Evolutionary conservation across 495 filamentous ascomycete genomes (phyloP).

Genomic region (Aspergillus nidulans): DNA sequence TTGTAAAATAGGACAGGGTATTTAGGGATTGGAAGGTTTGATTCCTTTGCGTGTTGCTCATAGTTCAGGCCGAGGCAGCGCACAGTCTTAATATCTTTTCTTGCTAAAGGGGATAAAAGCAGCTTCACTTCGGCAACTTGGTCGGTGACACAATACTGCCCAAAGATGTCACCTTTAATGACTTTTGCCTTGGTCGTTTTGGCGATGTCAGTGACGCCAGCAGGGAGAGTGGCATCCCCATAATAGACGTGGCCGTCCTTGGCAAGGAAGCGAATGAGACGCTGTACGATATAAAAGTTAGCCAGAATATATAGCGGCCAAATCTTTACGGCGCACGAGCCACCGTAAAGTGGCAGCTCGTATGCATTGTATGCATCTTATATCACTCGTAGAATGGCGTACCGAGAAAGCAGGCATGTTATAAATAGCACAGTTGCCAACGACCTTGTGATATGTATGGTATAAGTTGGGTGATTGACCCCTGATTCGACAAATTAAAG

Average conservation of each 20-base stretch:
- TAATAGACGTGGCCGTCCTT: slow-evolving; percentile 74
- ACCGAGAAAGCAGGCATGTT: slow-evolving; percentile 39
- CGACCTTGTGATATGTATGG: not conserved
- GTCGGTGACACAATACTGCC: slow-evolving; percentile 65
- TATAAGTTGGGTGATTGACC: too few species aligned
- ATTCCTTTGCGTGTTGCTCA: slow-evolving; percentile 73
- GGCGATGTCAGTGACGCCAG: slow-evolving; percentile 60
- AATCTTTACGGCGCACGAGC: not conserved
- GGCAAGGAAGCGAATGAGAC: slow-evolving; percentile 75
- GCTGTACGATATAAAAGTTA: slow-evolving; percentile 34
- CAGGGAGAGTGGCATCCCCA: slow-evolving; percentile 74
- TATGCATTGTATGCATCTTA: too few species aligned
- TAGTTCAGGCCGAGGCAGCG: slow-evolving; percentile 83
- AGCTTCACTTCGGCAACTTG: slow-evolving; percentile 59
- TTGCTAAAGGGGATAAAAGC: slow-evolving; percentile 65
- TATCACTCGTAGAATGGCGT: slow-evolving; percentile 5
- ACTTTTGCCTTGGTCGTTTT: slow-evolving; percentile 62
- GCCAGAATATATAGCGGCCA: too few species aligned
- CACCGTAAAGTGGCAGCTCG: not conserved
- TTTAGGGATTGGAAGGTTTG: slow-evolving; percentile 67
- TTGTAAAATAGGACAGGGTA: slow-evolving; percentile 84
- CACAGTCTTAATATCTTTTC: slow-evolving; percentile 65
- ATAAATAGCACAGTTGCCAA: not conserved
- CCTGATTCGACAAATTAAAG: too few species aligned
- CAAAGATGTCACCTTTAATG: slow-evolving; percentile 71